Evolutionary conservation across 2,329 filamentous ascomycete species (phyloP).

Genomic region (Trichoderma sp.): DNA sequence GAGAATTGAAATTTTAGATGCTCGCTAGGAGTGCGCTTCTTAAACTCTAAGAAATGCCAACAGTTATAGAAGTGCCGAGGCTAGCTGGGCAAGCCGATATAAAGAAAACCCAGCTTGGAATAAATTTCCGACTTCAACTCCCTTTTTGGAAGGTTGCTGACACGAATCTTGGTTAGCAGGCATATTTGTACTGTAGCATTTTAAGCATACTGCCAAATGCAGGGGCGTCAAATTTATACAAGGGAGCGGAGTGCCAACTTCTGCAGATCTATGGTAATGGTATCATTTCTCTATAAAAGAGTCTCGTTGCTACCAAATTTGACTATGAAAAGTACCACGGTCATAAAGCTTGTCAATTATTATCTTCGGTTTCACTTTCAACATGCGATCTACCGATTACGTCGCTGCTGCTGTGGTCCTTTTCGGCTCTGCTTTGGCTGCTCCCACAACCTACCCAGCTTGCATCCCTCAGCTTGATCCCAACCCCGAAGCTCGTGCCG

Average conservation of each 20-base stretch:
- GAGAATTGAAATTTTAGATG: background rate
- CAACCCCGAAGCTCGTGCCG: slow-evolving; percentile 15
- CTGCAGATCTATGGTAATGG: background rate
- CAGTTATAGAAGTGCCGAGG: background rate
- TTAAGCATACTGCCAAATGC: background rate
- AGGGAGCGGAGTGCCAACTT: background rate
- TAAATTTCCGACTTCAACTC: background rate
- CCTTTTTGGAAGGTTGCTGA: background rate
- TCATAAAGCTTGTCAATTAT: background rate
- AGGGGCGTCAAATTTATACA: background rate
- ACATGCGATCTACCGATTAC: background rate
- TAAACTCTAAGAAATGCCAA: background rate
- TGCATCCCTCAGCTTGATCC: slow-evolving; percentile 22
- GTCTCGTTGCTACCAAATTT: background rate
- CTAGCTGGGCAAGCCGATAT: background rate
- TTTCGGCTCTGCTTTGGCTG: background rate
- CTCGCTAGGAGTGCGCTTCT: background rate
- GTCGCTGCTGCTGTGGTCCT: background rate
- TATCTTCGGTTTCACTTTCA: background rate
- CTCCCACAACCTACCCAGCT: background rate
- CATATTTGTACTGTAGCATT: background rate
- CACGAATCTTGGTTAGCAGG: background rate
- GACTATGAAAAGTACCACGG: background rate
- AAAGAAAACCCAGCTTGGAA: background rate
- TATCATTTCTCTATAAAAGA: background rate